Evolutionary conservation across 2,329 filamentous ascomycete genomes (phyloP), one percentile per base, ranked within the genome.

Genomic region (Bipolaris victoriae): DNA sequence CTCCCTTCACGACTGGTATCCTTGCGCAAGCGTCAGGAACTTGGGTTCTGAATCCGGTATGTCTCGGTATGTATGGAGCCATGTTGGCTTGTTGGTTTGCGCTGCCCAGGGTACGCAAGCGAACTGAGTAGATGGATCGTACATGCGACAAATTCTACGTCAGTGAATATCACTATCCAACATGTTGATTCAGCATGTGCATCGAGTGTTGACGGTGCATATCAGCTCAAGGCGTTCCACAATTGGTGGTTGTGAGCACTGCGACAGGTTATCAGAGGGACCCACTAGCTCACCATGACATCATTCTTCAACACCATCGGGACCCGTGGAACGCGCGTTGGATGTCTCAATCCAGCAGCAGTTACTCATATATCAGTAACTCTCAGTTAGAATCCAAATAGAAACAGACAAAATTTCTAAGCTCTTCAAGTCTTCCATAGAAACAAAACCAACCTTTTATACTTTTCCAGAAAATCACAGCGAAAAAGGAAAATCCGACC

Each of bases 81-180:
- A 92, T 92, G 90, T 49, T 87, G 44, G 71, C 80, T 1, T 88
- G 85, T 61, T 92, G 88, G 89, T 86, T 81, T 51, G 76, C 74
- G 1, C 72, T 90, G 60, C 88, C 89, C 0, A 77, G 71, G 11
- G 71, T 80, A 39, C 77, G 77, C 58, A 90, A 90, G 84, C 83
- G 84, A 67, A 82, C 77, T 0, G 87, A 89, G 58, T 89, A 82
- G 52, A 31, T 1, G 7, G 22, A 11, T 36, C 41, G 51, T 26
- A 15, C 15, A 35, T 44, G n/a, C 46, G 37, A 54, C 24, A 49
- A 36, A 22, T 33, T 47, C 33, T 39, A 35, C 15, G 26, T 16
- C n/a, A 40, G 36, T 24, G 36, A 20, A 44, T 15, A 15, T 16
- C 44, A 37, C 37, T 31, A 31, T 13, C 10, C 29, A 13, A 31